Evolutionary conservation across 2,329 filamentous ascomycete species (phyloP).

Genomic region (Fusarium sp.): DNA sequence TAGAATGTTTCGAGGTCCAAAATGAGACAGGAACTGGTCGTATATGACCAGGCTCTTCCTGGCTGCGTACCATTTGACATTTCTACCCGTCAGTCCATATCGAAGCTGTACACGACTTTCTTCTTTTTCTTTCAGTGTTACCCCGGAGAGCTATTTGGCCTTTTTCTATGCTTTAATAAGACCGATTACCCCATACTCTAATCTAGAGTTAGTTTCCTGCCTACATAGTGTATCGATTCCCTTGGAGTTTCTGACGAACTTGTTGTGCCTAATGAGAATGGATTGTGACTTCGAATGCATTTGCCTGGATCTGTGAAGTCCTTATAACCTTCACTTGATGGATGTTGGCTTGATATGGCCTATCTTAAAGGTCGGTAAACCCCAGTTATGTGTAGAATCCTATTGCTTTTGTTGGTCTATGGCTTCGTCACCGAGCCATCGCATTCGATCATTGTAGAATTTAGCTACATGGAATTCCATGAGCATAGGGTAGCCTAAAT

Average conservation of each 20-base stretch:
- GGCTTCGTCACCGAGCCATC: neutral
- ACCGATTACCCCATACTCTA: slow-evolving; percentile 47
- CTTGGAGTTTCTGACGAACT: slow-evolving; percentile 34
- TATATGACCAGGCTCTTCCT: slow-evolving; percentile 15
- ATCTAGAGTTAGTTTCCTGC: slow-evolving; percentile 46
- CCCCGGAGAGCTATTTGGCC: slow-evolving; percentile 48
- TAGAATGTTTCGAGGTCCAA: slow-evolving; percentile 5
- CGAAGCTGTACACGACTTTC: slow-evolving; percentile 44
- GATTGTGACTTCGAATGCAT: neutral
- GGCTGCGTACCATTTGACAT: neutral
- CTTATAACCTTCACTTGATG: neutral
- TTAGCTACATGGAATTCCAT: neutral
- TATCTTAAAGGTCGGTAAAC: neutral
- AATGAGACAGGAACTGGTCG: neutral
- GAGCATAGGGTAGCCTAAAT: neutral
- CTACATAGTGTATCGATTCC: slow-evolving; percentile 40
- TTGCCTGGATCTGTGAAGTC: neutral
- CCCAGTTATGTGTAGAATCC: neutral
- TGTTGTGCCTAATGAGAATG: neutral
- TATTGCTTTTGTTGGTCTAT: neutral
- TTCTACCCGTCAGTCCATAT: slow-evolving; percentile 13
- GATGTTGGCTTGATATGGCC: neutral
- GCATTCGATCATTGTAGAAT: neutral
- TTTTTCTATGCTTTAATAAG: slow-evolving; percentile 54
- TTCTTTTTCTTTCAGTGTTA: slow-evolving; percentile 51